phyloP scores from a whole-genome alignment of 116 monocot genomes.

The Phalaenopsis hybrid region DNA sequence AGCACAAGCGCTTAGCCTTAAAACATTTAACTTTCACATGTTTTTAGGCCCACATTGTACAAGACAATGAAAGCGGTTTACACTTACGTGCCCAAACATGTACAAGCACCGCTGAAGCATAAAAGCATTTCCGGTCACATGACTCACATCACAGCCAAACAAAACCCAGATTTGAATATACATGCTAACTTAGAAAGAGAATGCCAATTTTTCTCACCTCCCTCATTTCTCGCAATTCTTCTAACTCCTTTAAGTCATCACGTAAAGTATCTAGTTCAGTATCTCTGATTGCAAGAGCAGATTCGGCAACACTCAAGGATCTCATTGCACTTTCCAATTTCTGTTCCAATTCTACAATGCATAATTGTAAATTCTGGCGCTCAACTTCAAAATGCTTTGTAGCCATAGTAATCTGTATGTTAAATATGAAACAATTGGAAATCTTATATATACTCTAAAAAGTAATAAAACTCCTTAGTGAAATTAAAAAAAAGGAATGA shows the following conservation, averaged over 20 bases:
- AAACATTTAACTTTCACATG: neutral
- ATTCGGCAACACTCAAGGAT: slow-evolving; percentile 52
- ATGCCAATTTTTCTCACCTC: slow-evolving; percentile 37
- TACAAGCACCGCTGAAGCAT: too few relatives aligned
- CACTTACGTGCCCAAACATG: neutral
- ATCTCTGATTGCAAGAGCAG: slow-evolving; percentile 48
- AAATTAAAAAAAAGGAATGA: slow-evolving; percentile 8
- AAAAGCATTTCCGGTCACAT: neutral
- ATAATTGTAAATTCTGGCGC: slow-evolving; percentile 32
- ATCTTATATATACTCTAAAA: neutral
- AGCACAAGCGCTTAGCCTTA: neutral
- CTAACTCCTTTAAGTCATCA: slow-evolving; percentile 70
- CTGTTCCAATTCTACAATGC: slow-evolving; percentile 62
- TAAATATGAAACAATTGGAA: slow-evolving; percentile 8
- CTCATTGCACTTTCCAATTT: slow-evolving; percentile 35
- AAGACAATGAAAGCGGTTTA: neutral
- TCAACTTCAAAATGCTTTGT: slow-evolving; percentile 62
- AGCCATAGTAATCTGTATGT: slow-evolving; percentile 27
- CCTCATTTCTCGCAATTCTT: slow-evolving; percentile 89
- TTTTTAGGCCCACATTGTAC: neutral
- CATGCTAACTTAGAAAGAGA: neutral
- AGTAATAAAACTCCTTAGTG: neutral
- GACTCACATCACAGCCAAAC: neutral
- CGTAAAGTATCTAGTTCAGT: slow-evolving; percentile 59
- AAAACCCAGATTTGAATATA: neutral